These are phyloP conservation scores for Fusarium papillatum DNA, from an alignment of 2,329 filamentous ascomycete species.

Conservation along the genomic window DNA sequence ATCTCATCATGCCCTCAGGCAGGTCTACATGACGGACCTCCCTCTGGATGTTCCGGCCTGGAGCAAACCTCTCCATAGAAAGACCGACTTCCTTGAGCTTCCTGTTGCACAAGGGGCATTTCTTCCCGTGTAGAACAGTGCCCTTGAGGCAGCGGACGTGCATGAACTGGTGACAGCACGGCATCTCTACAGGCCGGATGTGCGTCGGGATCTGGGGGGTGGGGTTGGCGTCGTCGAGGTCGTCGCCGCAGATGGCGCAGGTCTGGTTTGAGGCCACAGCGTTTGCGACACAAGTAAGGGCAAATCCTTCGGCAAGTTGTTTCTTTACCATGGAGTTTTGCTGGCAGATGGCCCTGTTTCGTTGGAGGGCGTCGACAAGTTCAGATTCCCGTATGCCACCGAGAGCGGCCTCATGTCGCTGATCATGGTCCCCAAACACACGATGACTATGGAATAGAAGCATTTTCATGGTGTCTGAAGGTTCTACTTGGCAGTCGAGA, in stretches of 20 bases:
- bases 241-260: conserved; percentile 21
- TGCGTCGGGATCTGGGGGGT: neutral
- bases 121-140: neutral
- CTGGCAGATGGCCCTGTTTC: conserved; percentile 12
- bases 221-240: conserved; percentile 1
- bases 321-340: neutral
- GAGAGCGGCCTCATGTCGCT: neutral
- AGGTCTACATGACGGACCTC: neutral
- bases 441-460: neutral
- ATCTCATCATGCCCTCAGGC: neutral
- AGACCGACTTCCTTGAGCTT: neutral
- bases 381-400: neutral
- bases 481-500: neutral
- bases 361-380: neutral
- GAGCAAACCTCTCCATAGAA: neutral
- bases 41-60: neutral
- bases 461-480: neutral
- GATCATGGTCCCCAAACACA: neutral
- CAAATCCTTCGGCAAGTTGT: neutral
- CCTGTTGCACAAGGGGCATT: conserved; percentile 21
- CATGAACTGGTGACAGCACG: conserved; percentile 22
- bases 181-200: conserved; percentile 6
- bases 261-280: neutral
- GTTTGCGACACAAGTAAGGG: neutral
- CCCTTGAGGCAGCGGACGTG: conserved; percentile 31